phyloP scores from a whole-genome alignment of 2,329 filamentous ascomycete genomes.

The Zelopaecilomyces penicillatus region DNA sequence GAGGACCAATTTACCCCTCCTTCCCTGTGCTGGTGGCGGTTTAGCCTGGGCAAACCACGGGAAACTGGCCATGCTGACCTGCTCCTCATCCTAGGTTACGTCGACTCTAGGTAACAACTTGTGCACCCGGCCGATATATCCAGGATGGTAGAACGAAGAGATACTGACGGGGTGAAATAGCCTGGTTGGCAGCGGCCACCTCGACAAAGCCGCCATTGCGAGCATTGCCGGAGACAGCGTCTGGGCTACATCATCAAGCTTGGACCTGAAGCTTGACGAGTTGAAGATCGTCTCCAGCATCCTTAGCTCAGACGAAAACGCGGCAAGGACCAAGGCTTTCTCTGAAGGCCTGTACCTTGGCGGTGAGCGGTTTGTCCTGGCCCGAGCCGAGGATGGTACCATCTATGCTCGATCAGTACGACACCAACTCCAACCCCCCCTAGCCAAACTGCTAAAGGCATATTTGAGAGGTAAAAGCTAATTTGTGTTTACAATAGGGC shows the following conservation, averaged over 20 bases:
- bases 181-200: slow-evolving; percentile 68
- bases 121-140: neutral
- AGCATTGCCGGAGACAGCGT: slow-evolving; percentile 70
- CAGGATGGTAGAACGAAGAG: neutral
- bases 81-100: slow-evolving; percentile 33
- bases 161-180: slow-evolving; percentile 36
- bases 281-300: slow-evolving; percentile 50
- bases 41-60: no score
- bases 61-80: neutral
- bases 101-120: slow-evolving; percentile 40
- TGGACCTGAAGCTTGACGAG: slow-evolving; percentile 49
- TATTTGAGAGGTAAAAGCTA: no score
- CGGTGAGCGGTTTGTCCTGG: slow-evolving; percentile 69
- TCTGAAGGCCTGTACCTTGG: slow-evolving; percentile 66
- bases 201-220: slow-evolving; percentile 81
- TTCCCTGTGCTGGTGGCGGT: slow-evolving; percentile 1
- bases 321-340: slow-evolving; percentile 57
- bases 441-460: slow-evolving; percentile 1
- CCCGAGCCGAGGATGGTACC: slow-evolving; percentile 67
- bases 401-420: slow-evolving; percentile 80
- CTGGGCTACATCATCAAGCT: slow-evolving; percentile 65
- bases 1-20: slow-evolving; percentile 19
- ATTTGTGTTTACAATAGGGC: slow-evolving; percentile 36
- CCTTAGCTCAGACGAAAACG: slow-evolving; percentile 31
- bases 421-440: neutral